These are phyloP conservation scores for Carex littledalei DNA, from an alignment of 176 grass and related monocot genomes.

Conservation along the genomic window DNA sequence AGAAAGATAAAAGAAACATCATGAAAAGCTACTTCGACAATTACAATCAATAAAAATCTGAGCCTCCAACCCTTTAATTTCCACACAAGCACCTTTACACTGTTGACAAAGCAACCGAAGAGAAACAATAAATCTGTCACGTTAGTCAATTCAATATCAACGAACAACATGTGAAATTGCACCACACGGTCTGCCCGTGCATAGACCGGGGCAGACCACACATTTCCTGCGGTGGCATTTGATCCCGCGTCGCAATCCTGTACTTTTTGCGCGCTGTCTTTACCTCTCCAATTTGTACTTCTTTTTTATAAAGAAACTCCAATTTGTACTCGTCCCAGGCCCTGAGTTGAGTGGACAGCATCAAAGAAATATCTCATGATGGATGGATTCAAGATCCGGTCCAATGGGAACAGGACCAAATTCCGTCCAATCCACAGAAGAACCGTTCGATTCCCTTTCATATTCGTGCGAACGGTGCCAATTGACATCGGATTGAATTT, in stretches of 20 bases:
- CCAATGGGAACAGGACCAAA: too few species aligned
- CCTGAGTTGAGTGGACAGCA: neutral
- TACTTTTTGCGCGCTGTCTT: neutral
- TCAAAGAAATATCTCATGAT: neutral
- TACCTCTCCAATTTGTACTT: neutral
- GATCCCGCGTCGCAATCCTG: neutral
- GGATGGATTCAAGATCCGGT: too few species aligned
- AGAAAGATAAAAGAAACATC: neutral
- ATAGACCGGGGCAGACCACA: neutral
- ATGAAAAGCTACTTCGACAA: neutral
- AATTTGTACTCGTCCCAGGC: neutral
- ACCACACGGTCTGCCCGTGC: neutral
- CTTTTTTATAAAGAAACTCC: neutral
- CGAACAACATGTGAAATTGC: neutral
- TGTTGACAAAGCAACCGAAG: neutral
- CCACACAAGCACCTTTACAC: neutral
- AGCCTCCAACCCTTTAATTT: neutral
- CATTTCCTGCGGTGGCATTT: neutral
- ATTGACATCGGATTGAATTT: too few species aligned
- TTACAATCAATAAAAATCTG: constrained; percentile 4
- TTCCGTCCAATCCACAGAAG: too few species aligned
- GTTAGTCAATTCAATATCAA: neutral
- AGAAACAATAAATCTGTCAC: neutral
- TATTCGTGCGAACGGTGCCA: too few species aligned
- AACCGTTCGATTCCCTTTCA: too few species aligned